Evolutionary conservation across 2,329 filamentous ascomycete genomes (phyloP).

Genomic region (Hypoxylon sp.): DNA sequence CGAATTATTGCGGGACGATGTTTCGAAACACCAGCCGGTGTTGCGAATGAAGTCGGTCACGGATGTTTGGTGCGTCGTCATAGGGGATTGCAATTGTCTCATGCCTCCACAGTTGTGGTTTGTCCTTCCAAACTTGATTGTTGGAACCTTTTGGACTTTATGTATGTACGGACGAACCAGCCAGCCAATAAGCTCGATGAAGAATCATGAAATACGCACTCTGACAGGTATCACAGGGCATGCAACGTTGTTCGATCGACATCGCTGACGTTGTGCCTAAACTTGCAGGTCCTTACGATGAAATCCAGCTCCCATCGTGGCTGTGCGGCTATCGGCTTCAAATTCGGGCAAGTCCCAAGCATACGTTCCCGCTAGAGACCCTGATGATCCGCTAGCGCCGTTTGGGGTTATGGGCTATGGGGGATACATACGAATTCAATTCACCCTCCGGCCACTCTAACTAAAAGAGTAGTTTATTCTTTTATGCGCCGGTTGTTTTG

Average conservation of each 20-base stretch:
- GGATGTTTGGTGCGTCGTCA: conserved; percentile 17
- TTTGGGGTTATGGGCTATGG: too few relatives aligned
- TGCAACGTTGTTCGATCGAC: conserved; percentile 37
- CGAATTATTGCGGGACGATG: conserved; percentile 15
- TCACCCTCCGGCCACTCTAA: too few relatives aligned
- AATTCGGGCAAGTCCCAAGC: conserved; percentile 17
- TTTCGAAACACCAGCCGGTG: conserved; percentile 28
- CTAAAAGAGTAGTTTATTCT: background rate
- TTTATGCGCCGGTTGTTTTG: conserved; percentile 4
- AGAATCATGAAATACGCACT: too few relatives aligned
- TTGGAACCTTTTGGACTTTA: too few relatives aligned
- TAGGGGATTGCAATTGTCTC: conserved; percentile 16
- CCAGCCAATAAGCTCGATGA: too few relatives aligned
- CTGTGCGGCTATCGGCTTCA: conserved; percentile 29
- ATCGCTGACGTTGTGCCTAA: conserved; percentile 16
- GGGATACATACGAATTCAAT: conserved; percentile 9
- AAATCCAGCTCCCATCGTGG: conserved; percentile 22
- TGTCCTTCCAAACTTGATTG: conserved; percentile 13
- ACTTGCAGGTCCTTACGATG: conserved; percentile 5
- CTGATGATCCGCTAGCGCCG: conserved; percentile 31
- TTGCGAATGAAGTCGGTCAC: conserved; percentile 21
- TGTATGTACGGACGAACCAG: too few relatives aligned
- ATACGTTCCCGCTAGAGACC: conserved; percentile 13
- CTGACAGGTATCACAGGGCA: conserved; percentile 22
- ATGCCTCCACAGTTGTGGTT: conserved; percentile 7